Conservation (phyloP, 2,329 filamentous ascomycete species). For the Escovopsis weberi region DNA sequence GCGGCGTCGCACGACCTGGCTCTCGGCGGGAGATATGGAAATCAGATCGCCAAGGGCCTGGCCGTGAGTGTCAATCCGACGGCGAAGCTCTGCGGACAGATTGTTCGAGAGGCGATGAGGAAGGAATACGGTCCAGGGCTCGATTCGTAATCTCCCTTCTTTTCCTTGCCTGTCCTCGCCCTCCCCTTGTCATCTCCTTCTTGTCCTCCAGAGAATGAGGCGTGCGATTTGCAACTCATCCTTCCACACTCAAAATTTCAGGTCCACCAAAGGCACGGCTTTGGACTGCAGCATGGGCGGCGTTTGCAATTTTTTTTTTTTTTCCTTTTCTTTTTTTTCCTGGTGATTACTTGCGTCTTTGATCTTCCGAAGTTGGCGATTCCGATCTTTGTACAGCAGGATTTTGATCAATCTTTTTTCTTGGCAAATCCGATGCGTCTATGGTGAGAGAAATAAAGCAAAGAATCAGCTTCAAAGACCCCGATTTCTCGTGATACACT, state of each 20-base stretch:
- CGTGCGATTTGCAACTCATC: no score
- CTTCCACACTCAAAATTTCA: neutral
- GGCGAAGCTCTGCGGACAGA: slow-evolving; percentile 54
- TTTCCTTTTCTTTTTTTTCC: neutral
- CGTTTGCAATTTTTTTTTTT: neutral
- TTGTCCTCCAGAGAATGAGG: no score
- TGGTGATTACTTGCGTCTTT: neutral
- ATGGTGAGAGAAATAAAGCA: neutral
- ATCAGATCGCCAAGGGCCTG: slow-evolving; percentile 48
- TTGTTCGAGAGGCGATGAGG: slow-evolving; percentile 55
- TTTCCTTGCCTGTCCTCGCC: neutral
- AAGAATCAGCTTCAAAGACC: neutral
- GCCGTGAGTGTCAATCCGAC: slow-evolving; percentile 53
- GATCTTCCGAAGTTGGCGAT: no score
- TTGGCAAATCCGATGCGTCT: slow-evolving; percentile 18
- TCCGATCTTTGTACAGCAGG: neutral
- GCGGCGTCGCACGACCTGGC: slow-evolving; percentile 48
- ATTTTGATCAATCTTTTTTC: slow-evolving; percentile 6
- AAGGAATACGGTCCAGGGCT: slow-evolving; percentile 47
- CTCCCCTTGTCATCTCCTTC: neutral
- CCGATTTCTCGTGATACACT: neutral
- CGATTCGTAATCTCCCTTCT: slow-evolving; percentile 16
- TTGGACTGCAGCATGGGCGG: no score
- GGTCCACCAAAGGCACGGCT: neutral
- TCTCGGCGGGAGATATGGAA: slow-evolving; percentile 50